phyloP scores from a whole-genome alignment of 2,329 filamentous ascomycete genomes.

The Tricladium varicosporioides region DNA sequence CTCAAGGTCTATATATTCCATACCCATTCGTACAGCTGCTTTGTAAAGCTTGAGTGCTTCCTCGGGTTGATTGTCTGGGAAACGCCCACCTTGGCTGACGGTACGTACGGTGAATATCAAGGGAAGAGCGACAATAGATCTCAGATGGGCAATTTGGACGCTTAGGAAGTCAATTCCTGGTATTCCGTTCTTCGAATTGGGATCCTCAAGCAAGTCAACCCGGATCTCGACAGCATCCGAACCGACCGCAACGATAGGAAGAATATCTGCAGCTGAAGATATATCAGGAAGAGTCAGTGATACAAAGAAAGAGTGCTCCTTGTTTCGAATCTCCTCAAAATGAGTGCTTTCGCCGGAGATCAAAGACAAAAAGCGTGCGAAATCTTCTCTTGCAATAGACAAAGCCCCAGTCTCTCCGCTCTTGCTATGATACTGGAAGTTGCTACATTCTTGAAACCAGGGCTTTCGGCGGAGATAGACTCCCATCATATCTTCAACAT shows the following conservation, averaged over 20 bases:
- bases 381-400: slow-evolving; percentile 52
- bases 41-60: slow-evolving; percentile 73
- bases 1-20: slow-evolving; percentile 92
- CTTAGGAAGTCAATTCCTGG: slow-evolving; percentile 73
- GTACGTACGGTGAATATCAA: slow-evolving; percentile 93
- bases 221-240: slow-evolving; percentile 91
- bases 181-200: slow-evolving; percentile 49
- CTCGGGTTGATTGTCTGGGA: slow-evolving; percentile 73
- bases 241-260: slow-evolving; percentile 75
- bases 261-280: slow-evolving; percentile 56
- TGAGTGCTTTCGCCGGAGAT: slow-evolving; percentile 63
- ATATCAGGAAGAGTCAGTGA: slow-evolving; percentile 82
- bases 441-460: slow-evolving; percentile 92
- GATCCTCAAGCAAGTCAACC: slow-evolving; percentile 83
- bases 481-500: slow-evolving; percentile 85
- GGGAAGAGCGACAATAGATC: slow-evolving; percentile 69
- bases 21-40: slow-evolving; percentile 75
- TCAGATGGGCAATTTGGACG: slow-evolving; percentile 76
- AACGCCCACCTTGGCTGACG: slow-evolving; percentile 79
- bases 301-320: slow-evolving; percentile 85
- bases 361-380: slow-evolving; percentile 68
- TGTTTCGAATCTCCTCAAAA: slow-evolving; percentile 55
- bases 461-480: slow-evolving; percentile 88
- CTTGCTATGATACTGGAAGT: slow-evolving; percentile 88
- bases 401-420: slow-evolving; percentile 39